Evolutionary conservation across 176 grass and related monocot genomes (phyloP).

Genomic region (Luzula sylvatica): DNA sequence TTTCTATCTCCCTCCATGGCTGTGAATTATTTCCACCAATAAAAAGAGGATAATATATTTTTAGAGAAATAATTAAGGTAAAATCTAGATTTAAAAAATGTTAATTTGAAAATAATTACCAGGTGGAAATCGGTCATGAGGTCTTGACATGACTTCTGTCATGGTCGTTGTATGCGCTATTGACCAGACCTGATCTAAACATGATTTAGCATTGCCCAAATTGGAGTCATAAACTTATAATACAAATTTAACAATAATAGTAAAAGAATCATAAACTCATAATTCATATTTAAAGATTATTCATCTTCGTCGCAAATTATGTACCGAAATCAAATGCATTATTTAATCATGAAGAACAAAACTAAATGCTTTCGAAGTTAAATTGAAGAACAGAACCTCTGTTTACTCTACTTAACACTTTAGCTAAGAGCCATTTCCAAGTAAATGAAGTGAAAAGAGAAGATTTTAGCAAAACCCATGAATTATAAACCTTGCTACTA

Average conservation of each 20-base stretch:
- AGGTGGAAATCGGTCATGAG: slow-evolving; percentile 30
- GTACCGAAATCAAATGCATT: background rate
- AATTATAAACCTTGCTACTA: no score
- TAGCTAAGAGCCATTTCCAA: background rate
- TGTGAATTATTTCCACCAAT: background rate
- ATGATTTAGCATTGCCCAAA: slow-evolving; percentile 8
- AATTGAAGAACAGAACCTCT: no score
- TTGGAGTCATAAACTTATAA: background rate
- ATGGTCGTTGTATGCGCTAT: slow-evolving; percentile 31
- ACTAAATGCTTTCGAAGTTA: no score
- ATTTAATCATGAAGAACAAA: no score
- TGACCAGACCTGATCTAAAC: slow-evolving; percentile 34
- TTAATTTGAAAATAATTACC: slow-evolving; percentile 1
- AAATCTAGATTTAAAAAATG: background rate
- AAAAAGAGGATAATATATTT: background rate
- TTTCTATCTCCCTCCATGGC: slow-evolving; percentile 56
- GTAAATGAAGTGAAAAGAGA: background rate
- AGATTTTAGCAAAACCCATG: background rate
- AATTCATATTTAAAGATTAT: background rate
- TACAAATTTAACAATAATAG: no score
- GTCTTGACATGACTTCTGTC: slow-evolving; percentile 68
- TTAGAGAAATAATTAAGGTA: background rate
- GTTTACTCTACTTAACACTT: no score
- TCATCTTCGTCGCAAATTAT: background rate
- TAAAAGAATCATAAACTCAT: background rate